Evolutionary conservation across 225 moss, liverwort and hornwort species (phyloP).

Genomic region (Pseudisothecium myosuroides): DNA sequence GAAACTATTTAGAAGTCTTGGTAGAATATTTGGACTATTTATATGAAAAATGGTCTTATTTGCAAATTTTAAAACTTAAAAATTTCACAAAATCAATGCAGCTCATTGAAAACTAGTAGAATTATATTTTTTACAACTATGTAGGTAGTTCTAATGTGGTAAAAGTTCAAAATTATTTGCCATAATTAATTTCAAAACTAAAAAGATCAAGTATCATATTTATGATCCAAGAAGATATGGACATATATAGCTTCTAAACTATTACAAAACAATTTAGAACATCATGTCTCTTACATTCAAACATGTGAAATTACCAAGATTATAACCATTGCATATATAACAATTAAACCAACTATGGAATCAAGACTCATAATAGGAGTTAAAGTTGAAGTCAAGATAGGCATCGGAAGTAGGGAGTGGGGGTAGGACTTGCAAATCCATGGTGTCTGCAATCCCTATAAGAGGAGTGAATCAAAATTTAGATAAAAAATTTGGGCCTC

Average conservation of each 20-base stretch:
- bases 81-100: background rate
- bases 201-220: background rate
- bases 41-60: background rate
- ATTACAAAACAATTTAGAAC: background rate
- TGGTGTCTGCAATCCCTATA: no score
- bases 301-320: background rate
- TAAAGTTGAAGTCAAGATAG: no score
- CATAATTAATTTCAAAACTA: background rate
- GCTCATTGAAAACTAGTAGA: background rate
- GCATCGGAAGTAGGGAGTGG: no score
- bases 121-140: background rate
- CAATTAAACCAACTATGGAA: background rate
- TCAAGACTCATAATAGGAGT: rapidly evolving
- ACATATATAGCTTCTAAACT: background rate
- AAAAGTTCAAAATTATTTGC: background rate
- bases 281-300: background rate
- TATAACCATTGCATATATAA: background rate
- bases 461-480: no score
- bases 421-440: no score
- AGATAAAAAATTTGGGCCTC: no score
- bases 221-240: background rate
- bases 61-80: background rate
- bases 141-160: background rate
- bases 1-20: background rate
- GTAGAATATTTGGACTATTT: background rate